Conservation (phyloP, 2,329 filamentous ascomycete species). For the Colletotrichum truncatum region DNA sequence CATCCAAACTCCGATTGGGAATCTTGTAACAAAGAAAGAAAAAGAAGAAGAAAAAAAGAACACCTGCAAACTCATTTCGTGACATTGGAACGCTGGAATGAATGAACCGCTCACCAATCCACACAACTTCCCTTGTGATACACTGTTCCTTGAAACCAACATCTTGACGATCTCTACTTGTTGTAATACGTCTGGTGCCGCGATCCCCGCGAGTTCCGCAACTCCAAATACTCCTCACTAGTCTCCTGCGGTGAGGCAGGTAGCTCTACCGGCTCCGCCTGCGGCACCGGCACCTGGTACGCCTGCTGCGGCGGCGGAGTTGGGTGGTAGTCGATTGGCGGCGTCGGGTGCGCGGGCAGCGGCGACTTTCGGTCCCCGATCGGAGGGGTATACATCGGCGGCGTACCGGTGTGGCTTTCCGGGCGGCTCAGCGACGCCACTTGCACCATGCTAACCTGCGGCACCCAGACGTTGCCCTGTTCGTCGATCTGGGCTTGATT, state of each 20-base stretch:
- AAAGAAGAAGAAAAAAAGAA: neutral
- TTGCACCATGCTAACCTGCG: slow-evolving; percentile 43
- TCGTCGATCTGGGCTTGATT: slow-evolving; percentile 40
- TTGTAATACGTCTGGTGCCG: slow-evolving; percentile 30
- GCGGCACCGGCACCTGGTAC: neutral
- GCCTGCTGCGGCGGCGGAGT: too few relatives aligned
- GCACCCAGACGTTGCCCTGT: slow-evolving; percentile 43
- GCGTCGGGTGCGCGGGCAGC: neutral
- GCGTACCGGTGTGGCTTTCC: neutral
- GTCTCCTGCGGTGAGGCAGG: slow-evolving; percentile 22
- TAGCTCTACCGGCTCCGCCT: slow-evolving; percentile 2
- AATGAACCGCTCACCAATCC: neutral
- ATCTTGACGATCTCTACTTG: neutral
- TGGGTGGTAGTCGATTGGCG: neutral
- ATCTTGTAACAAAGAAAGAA: neutral
- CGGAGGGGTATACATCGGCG: slow-evolving; percentile 24
- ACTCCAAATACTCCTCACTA: slow-evolving; percentile 7
- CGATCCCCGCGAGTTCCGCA: neutral
- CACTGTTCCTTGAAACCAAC: too few relatives aligned
- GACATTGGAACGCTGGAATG: neutral
- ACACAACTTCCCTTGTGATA: too few relatives aligned
- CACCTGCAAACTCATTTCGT: neutral
- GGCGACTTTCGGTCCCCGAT: slow-evolving; percentile 8
- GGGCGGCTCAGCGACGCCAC: slow-evolving; percentile 20
- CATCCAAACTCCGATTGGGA: neutral